Percentiles rank a stretch among this genome's conserved stretches.
Evolutionary conservation across 306 rosid genomes (phyloP).

Genomic region (Bauhinia variegata): DNA sequence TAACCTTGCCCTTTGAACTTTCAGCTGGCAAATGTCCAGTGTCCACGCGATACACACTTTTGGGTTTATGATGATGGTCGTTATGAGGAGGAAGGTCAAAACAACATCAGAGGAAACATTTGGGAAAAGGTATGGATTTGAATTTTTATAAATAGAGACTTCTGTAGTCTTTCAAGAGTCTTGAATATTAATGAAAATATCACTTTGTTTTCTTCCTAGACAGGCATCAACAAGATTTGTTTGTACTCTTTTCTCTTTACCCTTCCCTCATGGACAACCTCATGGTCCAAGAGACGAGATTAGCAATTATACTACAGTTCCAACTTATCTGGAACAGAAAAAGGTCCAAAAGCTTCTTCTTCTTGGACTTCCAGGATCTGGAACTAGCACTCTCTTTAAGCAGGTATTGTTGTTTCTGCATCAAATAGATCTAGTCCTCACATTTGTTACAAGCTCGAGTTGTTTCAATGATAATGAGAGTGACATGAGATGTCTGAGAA

Average conservation of each 20-base stretch:
- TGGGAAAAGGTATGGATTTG: constrained; percentile 86
- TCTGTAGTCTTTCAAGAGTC: constrained; percentile 3
- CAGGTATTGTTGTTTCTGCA: constrained; percentile 59
- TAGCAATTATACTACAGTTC: constrained; percentile 78
- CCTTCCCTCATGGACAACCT: constrained; percentile 78
- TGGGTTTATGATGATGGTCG: constrained; percentile 99
- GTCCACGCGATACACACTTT: constrained; percentile 99
- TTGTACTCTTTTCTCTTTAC: constrained; percentile 77
- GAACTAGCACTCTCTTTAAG: constrained; percentile 97
- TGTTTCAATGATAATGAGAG: constrained; percentile 17
- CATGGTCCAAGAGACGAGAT: constrained; percentile 78
- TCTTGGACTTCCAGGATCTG: constrained; percentile 91
- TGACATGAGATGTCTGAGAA: constrained; percentile 16
- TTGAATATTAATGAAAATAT: constrained; percentile 33
- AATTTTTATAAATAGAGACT: constrained; percentile 29
- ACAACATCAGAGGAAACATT: constrained; percentile 94
- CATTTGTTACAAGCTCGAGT: constrained; percentile 15
- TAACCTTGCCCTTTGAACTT: constrained; percentile 41
- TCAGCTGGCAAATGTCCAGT: constrained; percentile 97
- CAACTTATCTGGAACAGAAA: constrained; percentile 85
- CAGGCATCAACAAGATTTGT: constrained; percentile 90
- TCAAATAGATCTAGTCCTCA: neutral
- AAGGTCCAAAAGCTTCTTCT: constrained; percentile 88
- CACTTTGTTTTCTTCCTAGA: constrained; percentile 46
- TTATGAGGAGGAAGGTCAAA: constrained; percentile 99